These are phyloP conservation scores for Monilinia fructicola DNA, from an alignment of 2,329 filamentous ascomycete genomes.

Conservation along the genomic window DNA sequence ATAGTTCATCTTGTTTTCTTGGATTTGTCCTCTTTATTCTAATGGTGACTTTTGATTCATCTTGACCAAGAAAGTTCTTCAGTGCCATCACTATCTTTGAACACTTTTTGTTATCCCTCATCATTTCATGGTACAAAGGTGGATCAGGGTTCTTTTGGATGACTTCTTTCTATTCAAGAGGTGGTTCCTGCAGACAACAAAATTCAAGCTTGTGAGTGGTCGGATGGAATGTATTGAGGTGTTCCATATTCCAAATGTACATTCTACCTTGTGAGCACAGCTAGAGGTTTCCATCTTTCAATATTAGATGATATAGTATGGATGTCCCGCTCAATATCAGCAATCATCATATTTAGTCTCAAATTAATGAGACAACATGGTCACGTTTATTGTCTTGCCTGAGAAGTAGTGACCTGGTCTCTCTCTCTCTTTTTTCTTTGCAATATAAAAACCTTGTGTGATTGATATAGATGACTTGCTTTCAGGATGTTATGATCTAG, in stretches of 20 bases:
- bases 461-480: neutral
- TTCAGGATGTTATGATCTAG: conserved; percentile 3
- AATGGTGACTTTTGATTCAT: conserved; percentile 1
- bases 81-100: neutral
- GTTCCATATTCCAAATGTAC: neutral
- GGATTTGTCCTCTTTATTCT: neutral
- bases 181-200: neutral
- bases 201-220: neutral
- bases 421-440: conserved; percentile 1
- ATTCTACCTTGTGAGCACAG: neutral
- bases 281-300: neutral
- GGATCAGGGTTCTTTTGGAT: neutral
- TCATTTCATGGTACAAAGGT: conserved; percentile 11
- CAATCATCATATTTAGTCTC: neutral
- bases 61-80: conserved; percentile 18
- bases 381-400: neutral
- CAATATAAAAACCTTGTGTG: neutral
- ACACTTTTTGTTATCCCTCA: conserved; percentile 4
- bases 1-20: neutral
- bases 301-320: neutral
- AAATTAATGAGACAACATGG: neutral
- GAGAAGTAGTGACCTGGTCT: neutral
- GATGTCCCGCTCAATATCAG: neutral
- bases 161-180: conserved; percentile 12
- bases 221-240: too few relatives aligned